Percentiles rank a stretch among this genome's conserved stretches.
Conservation (phyloP, 139 green algal genomes). For the Volvox africanus region DNA sequence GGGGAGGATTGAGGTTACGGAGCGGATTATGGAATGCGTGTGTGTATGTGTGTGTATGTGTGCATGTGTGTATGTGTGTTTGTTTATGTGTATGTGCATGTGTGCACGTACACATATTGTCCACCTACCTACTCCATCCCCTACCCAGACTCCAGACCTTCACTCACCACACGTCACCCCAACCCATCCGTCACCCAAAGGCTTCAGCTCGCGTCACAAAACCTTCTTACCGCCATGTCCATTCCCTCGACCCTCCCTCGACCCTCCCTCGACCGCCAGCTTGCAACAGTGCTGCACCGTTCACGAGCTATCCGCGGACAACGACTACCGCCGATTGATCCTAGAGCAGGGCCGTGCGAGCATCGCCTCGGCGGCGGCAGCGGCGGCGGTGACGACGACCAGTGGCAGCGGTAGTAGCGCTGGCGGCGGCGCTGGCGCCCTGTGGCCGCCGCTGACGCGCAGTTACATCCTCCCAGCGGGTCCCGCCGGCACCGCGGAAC, state of each 20-base stretch:
- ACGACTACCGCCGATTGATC: constrained; percentile 64
- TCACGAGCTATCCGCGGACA: constrained; percentile 51
- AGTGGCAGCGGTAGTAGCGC: neutral
- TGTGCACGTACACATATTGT: too few species aligned
- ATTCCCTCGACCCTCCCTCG: neutral
- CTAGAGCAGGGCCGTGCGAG: constrained; percentile 29
- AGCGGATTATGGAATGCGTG: too few species aligned
- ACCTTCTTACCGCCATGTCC: neutral
- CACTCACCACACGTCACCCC: neutral
- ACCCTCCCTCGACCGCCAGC: constrained; percentile 12
- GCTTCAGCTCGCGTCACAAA: neutral
- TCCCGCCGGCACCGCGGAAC: neutral
- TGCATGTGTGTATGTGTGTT: too few species aligned
- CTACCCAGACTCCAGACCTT: neutral
- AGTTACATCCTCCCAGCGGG: constrained; percentile 37
- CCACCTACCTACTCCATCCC: too few species aligned
- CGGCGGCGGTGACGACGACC: neutral
- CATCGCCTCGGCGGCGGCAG: constrained; percentile 38
- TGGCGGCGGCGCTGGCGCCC: neutral
- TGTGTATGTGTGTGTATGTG: too few species aligned
- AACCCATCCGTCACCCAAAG: neutral
- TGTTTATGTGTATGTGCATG: too few species aligned
- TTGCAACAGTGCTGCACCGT: constrained; percentile 56
- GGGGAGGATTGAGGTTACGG: too few species aligned
- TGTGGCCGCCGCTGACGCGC: neutral